Evolutionary conservation across 768 basidiomycete species (phyloP).

Genomic region (Hemileccinum impolitum): DNA sequence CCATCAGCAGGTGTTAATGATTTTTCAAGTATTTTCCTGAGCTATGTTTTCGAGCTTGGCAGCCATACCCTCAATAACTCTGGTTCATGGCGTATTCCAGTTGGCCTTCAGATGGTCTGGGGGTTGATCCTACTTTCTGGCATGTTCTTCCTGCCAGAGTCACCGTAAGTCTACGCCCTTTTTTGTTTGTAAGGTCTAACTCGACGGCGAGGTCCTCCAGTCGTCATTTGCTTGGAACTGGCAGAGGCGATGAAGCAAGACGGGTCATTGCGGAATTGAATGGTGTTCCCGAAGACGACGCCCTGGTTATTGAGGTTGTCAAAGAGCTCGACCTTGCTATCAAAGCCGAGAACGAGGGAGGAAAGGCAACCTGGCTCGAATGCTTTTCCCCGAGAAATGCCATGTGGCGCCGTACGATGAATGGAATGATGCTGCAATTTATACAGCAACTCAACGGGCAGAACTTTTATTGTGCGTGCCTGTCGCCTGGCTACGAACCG

Average conservation of each 20-base stretch:
- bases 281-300: slow-evolving; percentile 54
- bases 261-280: slow-evolving; percentile 65
- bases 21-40: slow-evolving; percentile 62
- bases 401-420: slow-evolving; percentile 70
- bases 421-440: slow-evolving; percentile 83
- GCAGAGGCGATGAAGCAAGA: slow-evolving; percentile 51
- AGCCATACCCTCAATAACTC: slow-evolving; percentile 53
- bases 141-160: slow-evolving; percentile 75
- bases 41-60: slow-evolving; percentile 68
- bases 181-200: neutral
- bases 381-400: slow-evolving; percentile 68
- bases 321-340: slow-evolving; percentile 67
- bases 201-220: slow-evolving; percentile 30
- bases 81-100: slow-evolving; percentile 70
- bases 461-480: slow-evolving; percentile 67
- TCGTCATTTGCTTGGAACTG: slow-evolving; percentile 65
- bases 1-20: neutral
- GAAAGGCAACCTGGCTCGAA: slow-evolving; percentile 75
- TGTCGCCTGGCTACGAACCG: neutral
- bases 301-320: slow-evolving; percentile 54
- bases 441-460: slow-evolving; percentile 80
- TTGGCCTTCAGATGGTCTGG: slow-evolving; percentile 74
- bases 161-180: slow-evolving; percentile 48
- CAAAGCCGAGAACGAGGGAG: slow-evolving; percentile 72
- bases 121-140: slow-evolving; percentile 64